A percentile compares a stretch with the other conserved stretches of the same genome.
These are phyloP conservation scores for Dictyostelium purpureum DNA, from an alignment of 78 protist genomes.

Conservation along the genomic window DNA sequence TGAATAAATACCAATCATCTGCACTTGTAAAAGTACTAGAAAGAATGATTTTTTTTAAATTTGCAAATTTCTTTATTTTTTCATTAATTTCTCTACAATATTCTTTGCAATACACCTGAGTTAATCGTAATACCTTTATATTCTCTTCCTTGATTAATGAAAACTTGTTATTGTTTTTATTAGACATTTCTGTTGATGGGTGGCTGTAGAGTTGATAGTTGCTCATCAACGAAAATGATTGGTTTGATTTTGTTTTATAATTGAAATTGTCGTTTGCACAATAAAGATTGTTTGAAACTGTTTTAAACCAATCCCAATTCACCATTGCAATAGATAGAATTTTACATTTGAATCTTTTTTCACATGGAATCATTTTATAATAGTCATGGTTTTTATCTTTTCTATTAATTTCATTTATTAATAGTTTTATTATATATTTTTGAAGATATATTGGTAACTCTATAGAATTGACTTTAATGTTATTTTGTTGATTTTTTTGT, in stretches of 20 bases:
- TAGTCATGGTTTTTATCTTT: constrained; percentile 1
- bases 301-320: background rate
- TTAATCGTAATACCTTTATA: background rate
- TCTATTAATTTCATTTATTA: background rate
- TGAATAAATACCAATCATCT: background rate
- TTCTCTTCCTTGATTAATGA: background rate
- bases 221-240: no score
- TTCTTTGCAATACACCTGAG: background rate
- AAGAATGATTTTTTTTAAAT: background rate
- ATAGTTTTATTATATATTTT: background rate
- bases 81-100: background rate
- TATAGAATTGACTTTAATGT: no score
- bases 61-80: background rate
- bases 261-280: background rate
- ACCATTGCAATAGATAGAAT: background rate
- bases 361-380: background rate
- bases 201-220: no score
- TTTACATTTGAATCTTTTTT: background rate
- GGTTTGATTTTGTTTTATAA: background rate
- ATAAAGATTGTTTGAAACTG: background rate
- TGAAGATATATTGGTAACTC: background rate
- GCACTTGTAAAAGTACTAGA: background rate
- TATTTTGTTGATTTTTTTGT: no score
- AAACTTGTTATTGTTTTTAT: background rate
- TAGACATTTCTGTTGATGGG: no score